These are phyloP conservation scores for Eucalyptus erythrocorys DNA, from an alignment of 345 rosid species.

Conservation along the genomic window DNA sequence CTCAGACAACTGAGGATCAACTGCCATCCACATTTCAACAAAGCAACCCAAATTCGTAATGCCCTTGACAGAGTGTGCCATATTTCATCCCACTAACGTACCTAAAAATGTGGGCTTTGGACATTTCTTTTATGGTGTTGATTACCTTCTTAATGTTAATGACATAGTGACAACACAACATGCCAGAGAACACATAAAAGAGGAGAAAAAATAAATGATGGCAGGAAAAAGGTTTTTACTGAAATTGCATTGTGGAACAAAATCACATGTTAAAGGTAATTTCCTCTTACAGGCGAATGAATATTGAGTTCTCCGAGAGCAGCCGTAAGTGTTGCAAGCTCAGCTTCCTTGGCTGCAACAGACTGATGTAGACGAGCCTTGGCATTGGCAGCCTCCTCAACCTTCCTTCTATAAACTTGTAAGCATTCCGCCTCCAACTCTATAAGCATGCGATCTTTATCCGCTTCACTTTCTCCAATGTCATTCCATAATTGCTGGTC, in stretches of 20 bases:
- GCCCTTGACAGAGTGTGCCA: background rate
- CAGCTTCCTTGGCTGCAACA: conserved; percentile 92
- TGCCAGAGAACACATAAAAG: background rate
- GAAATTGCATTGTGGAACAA: background rate
- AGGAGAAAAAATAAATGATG: background rate
- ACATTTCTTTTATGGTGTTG: background rate
- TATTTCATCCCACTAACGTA: background rate
- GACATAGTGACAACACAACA: background rate
- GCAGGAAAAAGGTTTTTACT: background rate
- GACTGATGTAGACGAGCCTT: conserved; percentile 90
- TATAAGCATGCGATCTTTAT: conserved; percentile 71
- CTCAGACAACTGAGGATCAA: background rate
- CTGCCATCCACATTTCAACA: background rate
- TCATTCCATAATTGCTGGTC: conserved; percentile 97
- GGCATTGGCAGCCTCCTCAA: conserved; percentile 81
- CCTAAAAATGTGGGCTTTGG: background rate
- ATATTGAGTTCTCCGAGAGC: conserved; percentile 71
- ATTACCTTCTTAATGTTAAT: background rate
- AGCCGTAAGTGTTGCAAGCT: conserved; percentile 85
- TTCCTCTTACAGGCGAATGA: conserved; percentile 43
- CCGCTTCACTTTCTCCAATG: conserved; percentile 82
- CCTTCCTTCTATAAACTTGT: conserved; percentile 82
- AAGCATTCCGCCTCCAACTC: conserved; percentile 92
- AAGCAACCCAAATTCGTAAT: background rate
- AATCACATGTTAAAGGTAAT: background rate